Evolutionary conservation across 768 basidiomycete genomes (phyloP).

Genomic region (Rhodosporidiobolus odoratus): DNA sequence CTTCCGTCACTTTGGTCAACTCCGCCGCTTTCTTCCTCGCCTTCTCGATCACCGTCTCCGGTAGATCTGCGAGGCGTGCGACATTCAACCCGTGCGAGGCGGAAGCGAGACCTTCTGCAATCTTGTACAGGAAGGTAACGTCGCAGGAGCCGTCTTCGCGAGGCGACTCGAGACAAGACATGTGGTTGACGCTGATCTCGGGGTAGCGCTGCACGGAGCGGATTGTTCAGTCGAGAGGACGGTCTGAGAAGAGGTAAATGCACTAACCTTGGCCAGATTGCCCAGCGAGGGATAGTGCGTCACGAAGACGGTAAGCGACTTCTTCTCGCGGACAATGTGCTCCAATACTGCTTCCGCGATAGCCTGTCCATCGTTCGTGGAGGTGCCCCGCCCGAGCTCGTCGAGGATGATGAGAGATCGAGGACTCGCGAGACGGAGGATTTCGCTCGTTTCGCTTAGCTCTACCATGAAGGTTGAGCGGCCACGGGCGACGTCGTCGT

Average conservation of each 20-base stretch:
- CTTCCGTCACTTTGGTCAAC: slow-evolving; percentile 2
- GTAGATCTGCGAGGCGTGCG: slow-evolving; percentile 63
- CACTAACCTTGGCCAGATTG: slow-evolving; percentile 42
- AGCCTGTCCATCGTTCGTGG: slow-evolving; percentile 93
- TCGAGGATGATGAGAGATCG: slow-evolving; percentile 84
- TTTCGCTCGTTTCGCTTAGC: slow-evolving; percentile 86
- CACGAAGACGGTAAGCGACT: slow-evolving; percentile 73
- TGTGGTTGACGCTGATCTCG: slow-evolving; percentile 29
- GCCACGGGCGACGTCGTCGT: slow-evolving; percentile 77
- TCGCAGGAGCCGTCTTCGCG: slow-evolving; percentile 57
- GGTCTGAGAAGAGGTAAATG: not conserved
- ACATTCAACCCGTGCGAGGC: slow-evolving; percentile 35
- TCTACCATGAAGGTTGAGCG: slow-evolving; percentile 96
- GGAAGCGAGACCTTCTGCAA: slow-evolving; percentile 27
- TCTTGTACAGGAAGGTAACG: slow-evolving; percentile 76
- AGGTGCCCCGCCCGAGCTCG: slow-evolving; percentile 76
- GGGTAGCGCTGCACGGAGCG: slow-evolving; percentile 15
- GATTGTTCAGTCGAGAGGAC: not conserved
- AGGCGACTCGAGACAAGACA: slow-evolving; percentile 41
- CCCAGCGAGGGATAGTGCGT: slow-evolving; percentile 89
- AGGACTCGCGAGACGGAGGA: slow-evolving; percentile 61
- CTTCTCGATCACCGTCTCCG: slow-evolving; percentile 60
- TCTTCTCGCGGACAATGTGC: slow-evolving; percentile 58
- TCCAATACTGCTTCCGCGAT: slow-evolving; percentile 76
- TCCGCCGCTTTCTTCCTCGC: slow-evolving; percentile 51